Conservation (phyloP, 805 yeast species). For the Candida sonorensis region DNA sequence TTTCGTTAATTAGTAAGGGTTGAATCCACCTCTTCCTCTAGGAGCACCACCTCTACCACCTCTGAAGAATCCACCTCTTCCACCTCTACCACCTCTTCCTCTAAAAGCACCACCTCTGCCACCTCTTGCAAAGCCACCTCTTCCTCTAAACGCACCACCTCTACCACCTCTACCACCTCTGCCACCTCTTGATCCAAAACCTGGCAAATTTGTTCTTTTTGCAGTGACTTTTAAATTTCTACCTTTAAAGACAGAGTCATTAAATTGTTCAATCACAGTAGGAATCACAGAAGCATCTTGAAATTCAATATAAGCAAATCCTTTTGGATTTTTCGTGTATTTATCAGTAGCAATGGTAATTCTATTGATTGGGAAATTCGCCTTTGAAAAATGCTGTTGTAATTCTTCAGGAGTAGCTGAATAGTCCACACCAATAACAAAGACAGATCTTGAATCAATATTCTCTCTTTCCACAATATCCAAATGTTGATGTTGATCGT, state of each 20-base stretch:
- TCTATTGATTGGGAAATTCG: constrained; percentile 66
- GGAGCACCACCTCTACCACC: constrained; percentile 21
- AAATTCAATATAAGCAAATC: constrained; percentile 83
- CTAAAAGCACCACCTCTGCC: constrained; percentile 19
- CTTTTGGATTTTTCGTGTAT: constrained; percentile 75
- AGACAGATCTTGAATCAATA: constrained; percentile 70
- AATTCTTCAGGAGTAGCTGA: constrained; percentile 73
- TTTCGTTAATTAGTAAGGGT: constrained; percentile 25
- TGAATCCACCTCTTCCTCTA: constrained; percentile 28
- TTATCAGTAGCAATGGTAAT: constrained; percentile 73
- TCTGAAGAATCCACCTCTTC: constrained; percentile 15
- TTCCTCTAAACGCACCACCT: constrained; percentile 16
- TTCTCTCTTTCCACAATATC: constrained; percentile 41
- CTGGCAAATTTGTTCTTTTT: constrained; percentile 80
- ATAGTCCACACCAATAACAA: constrained; percentile 82
- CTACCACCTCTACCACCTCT: constrained; percentile 34
- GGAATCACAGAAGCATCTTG: constrained; percentile 58
- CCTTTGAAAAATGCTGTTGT: constrained; percentile 61
- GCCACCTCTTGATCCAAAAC: constrained; percentile 45
- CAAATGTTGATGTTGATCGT: constrained; percentile 10
- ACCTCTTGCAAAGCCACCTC: constrained; percentile 18
- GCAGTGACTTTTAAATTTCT: constrained; percentile 67
- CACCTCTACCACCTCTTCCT: constrained; percentile 16
- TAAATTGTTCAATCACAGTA: constrained; percentile 51
- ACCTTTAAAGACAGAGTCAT: constrained; percentile 61